Base-by-base conservation (phyloP, 1,139 yeast genomes). In the Hanseniaspora sp. region DNA sequence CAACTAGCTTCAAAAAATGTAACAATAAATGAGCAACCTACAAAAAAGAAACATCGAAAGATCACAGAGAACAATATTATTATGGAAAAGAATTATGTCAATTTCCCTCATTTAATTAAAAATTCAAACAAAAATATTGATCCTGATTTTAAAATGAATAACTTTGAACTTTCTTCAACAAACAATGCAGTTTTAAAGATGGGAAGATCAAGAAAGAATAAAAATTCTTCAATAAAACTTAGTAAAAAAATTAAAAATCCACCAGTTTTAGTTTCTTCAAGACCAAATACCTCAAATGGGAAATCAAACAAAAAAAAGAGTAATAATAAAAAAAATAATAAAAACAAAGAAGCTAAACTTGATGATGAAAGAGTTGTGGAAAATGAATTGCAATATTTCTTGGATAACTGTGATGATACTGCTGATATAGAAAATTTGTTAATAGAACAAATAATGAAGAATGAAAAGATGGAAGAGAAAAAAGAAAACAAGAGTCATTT, bases 221-320 rank as follows among this genome's bases (percentile, higher is more conserved):
- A 37, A 44, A 17, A 39, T 29, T 30, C 44, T 23, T 51, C 54
- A 1, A 45, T 51, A 31, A 51, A 44, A 29, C 8, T 18, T 33
- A 29, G 29, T 2, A 51, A 39, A n/a, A 51, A 44, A 15, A 18
- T 51, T 5, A 31, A 35, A 18, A 44, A 51, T 12, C 54, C 54
- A 8, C 54, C 54, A n/a, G 12, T 51, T 8, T 34, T 51, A 41
- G 18, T 13, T 5, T 51, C 54, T 8, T 51, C 54, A 18, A 44
- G 54, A 34, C 54, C 54, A 29, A 28, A 48, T n/a, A 51, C 54
- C 8, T 35, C 48, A 31, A 44, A 51, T 35, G 11, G 29, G 13
- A 43, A 43, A 17, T 33, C 38, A 30, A 37, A 9, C 4, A 29
- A 11, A 15, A 37, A 43, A 31, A 28, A 31, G 18, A 45, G 5